These are phyloP conservation scores for Talaromyces atroroseus DNA, from an alignment of 2,329 filamentous ascomycete genomes.

Conservation along the genomic window DNA sequence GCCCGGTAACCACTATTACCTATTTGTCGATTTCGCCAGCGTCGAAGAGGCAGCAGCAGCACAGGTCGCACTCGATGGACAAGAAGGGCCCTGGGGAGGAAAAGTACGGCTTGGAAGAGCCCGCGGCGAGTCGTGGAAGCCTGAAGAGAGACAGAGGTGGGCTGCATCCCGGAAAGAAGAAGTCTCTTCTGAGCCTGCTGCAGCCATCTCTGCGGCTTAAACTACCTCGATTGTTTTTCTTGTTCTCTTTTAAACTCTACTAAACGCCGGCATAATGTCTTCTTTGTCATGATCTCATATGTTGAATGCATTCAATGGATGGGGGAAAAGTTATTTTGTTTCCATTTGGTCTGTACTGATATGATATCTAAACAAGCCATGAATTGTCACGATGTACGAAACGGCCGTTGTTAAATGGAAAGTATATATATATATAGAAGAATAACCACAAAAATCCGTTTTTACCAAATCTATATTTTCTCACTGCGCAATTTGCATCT, in stretches of 20 bases:
- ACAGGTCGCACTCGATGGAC: conserved; percentile 40
- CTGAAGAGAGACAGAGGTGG: conserved; percentile 24
- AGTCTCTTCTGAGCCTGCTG: conserved; percentile 8
- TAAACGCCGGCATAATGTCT: background rate
- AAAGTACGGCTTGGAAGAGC: conserved; percentile 37
- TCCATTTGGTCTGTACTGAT: background rate
- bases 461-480: too few species aligned
- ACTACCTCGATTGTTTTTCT: background rate
- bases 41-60: conserved; percentile 51
- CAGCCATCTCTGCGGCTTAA: conserved; percentile 4
- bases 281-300: background rate
- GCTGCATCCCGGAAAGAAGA: conserved; percentile 1
- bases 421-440: background rate
- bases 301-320: background rate
- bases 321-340: background rate
- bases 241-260: background rate
- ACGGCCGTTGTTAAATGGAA: background rate
- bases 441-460: too few species aligned
- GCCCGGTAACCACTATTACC: conserved; percentile 56
- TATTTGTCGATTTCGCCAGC: conserved; percentile 59
- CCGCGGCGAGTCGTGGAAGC: conserved; percentile 31
- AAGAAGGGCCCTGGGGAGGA: conserved; percentile 36
- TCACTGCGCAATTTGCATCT: too few species aligned
- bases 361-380: background rate
- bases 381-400: background rate